Base-by-base conservation (phyloP, 2,329 filamentous ascomycete genomes). In the Aspergillus candidus region DNA sequence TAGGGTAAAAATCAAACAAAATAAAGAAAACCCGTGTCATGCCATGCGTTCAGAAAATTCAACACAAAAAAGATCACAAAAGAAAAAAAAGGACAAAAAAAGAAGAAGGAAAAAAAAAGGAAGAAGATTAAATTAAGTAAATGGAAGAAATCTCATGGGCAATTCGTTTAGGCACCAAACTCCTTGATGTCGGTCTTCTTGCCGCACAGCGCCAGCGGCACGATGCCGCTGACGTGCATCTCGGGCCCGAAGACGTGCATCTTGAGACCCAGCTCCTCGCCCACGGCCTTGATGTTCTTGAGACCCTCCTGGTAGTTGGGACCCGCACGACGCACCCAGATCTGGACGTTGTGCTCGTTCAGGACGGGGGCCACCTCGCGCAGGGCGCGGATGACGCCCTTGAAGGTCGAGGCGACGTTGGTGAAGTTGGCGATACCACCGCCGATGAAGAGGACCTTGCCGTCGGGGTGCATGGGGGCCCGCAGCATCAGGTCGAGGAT, bases 371-470 rank as follows among this genome's bases (percentile, higher is more conserved):
- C 80, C 59, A 91, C 89, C 73, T 97, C 93, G 56, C 91, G 84
- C 55, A 98, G 81, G 48, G 93, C 93, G 59, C 88, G 86, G 69
- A 98, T 98, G 71, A 98, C 91, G 77, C 93, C 93, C 82, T 98
- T 98, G 86, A 98, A 98, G 54, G 93, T 98, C 61, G 86, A 93
- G 49, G 93, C 93, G 43, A 98, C 93, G 75, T 97, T 98, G 79
- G 93, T 98, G 78, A 98, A 98, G 85, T 98, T 98, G 79, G 93
- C 93, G 80, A 98, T 98, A 80, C 93, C 93, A 76, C 93, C 93
- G 72, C 93, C 93, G 58, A 98, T 97, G 81, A 98, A 98, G 55
- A 98, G 84, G 42, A 98, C 88, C 82, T 97, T 98, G 77, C 93
- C 93, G 65, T 96, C 84, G 50, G 87, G 80, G 71, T 81, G 78